phyloP scores from a whole-genome alignment of 345 rosid species.

The Hibiscus syriacus region DNA sequence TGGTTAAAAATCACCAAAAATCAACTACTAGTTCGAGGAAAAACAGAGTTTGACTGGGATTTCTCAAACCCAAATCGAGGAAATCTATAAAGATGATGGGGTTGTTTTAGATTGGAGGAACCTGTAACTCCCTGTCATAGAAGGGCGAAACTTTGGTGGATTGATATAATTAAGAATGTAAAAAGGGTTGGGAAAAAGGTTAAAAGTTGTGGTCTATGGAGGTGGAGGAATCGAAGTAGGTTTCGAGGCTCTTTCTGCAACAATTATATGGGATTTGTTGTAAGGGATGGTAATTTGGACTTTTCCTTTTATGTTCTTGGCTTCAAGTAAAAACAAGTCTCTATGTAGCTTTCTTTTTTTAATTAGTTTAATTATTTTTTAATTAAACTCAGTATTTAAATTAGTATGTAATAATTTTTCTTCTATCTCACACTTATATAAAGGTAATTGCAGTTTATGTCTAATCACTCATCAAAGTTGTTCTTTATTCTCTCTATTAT shows the following conservation, averaged over 20 bases:
- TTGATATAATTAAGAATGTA: constrained; percentile 16
- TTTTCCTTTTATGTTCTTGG: too few species aligned
- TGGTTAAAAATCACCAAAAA: background rate
- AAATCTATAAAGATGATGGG: background rate
- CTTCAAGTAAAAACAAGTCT: too few species aligned
- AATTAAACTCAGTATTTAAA: too few species aligned
- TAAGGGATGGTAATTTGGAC: too few species aligned
- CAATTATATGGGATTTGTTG: background rate
- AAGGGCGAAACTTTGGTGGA: background rate
- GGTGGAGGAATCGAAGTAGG: constrained; percentile 11
- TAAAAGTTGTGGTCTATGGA: constrained; percentile 5
- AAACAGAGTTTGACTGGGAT: constrained; percentile 21
- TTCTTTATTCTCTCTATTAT: too few species aligned
- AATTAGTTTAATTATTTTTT: too few species aligned
- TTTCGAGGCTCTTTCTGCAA: background rate
- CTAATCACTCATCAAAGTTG: too few species aligned
- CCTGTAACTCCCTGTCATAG: background rate
- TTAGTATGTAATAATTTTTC: too few species aligned
- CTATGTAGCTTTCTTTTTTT: too few species aligned
- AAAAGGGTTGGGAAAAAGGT: constrained; percentile 13
- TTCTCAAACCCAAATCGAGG: background rate
- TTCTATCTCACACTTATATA: too few species aligned
- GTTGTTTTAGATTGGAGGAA: background rate
- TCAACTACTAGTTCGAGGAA: too few species aligned
- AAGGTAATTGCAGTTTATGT: too few species aligned